These are phyloP conservation scores for Aphanocladium album DNA, from an alignment of 2,329 filamentous ascomycete species.

Conservation along the genomic window DNA sequence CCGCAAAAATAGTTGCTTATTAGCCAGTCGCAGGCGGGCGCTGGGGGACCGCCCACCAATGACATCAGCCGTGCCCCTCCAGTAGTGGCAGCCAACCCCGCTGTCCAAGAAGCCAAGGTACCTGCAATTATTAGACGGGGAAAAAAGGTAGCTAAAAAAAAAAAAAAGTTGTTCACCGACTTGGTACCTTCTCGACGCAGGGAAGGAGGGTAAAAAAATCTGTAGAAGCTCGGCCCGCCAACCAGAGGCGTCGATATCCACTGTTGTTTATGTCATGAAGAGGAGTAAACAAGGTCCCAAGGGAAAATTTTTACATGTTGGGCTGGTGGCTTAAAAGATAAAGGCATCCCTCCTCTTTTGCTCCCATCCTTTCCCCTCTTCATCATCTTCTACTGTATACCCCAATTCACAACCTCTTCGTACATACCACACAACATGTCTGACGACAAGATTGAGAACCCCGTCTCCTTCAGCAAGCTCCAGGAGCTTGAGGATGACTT, in stretches of 20 bases:
- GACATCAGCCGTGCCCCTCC: constrained; percentile 7
- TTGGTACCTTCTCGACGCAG: neutral
- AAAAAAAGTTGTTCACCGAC: constrained; percentile 8
- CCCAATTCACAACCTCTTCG: neutral
- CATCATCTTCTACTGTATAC: neutral
- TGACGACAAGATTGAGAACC: constrained; percentile 27
- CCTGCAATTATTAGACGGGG: neutral
- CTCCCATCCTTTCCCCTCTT: neutral
- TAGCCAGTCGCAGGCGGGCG: neutral
- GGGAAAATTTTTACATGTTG: neutral
- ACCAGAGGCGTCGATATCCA: constrained; percentile 9
- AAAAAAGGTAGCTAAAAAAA: neutral
- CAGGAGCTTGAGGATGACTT: constrained; percentile 78
- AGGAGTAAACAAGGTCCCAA: neutral
- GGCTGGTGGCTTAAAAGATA: neutral
- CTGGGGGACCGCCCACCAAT: neutral
- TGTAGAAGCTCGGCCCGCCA: constrained; percentile 4
- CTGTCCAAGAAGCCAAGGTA: neutral
- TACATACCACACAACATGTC: constrained; percentile 2
- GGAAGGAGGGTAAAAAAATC: neutral
- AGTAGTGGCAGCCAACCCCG: neutral
- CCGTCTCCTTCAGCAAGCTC: constrained; percentile 69
- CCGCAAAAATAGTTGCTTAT: neutral
- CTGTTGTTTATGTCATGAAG: constrained; percentile 11
- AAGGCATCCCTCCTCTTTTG: neutral